These are phyloP conservation scores for Suillus subluteus DNA, from an alignment of 768 basidiomycete species.

Conservation along the genomic window DNA sequence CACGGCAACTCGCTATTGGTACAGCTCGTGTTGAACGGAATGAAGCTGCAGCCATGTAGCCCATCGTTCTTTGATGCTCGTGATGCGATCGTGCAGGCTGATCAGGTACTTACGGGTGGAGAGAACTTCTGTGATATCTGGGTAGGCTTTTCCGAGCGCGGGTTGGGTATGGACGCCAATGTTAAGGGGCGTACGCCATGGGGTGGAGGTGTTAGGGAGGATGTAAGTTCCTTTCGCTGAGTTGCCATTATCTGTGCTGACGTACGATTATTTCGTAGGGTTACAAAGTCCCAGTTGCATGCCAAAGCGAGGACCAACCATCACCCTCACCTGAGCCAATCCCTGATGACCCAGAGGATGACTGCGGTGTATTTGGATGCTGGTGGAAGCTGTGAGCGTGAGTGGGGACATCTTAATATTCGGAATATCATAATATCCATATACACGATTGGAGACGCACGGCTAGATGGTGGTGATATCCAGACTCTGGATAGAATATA, in stretches of 20 bases:
- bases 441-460: conserved; percentile 6
- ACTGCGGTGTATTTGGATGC: conserved; percentile 27
- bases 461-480: neutral
- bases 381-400: conserved; percentile 25
- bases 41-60: conserved; percentile 95
- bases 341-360: conserved; percentile 39
- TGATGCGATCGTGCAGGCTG: conserved; percentile 89
- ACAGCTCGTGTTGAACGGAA: conserved; percentile 86
- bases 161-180: conserved; percentile 76
- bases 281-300: conserved; percentile 42
- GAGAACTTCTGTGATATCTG: conserved; percentile 91
- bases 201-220: conserved; percentile 86
- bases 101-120: conserved; percentile 86
- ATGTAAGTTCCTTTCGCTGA: conserved; percentile 43
- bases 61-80: conserved; percentile 91
- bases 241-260: conserved; percentile 10
- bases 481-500: conserved; percentile 5
- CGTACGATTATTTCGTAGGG: conserved; percentile 35
- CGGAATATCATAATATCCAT: neutral
- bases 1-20: conserved; percentile 88
- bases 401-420: neutral
- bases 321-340: conserved; percentile 31
- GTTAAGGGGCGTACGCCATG: conserved; percentile 83
- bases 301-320: conserved; percentile 33
- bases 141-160: conserved; percentile 81